Evolutionary conservation across 352 stramenopile genomes (phyloP), one percentile per base, ranked within the genome.

Genomic region (Plasmopara halstedii): DNA sequence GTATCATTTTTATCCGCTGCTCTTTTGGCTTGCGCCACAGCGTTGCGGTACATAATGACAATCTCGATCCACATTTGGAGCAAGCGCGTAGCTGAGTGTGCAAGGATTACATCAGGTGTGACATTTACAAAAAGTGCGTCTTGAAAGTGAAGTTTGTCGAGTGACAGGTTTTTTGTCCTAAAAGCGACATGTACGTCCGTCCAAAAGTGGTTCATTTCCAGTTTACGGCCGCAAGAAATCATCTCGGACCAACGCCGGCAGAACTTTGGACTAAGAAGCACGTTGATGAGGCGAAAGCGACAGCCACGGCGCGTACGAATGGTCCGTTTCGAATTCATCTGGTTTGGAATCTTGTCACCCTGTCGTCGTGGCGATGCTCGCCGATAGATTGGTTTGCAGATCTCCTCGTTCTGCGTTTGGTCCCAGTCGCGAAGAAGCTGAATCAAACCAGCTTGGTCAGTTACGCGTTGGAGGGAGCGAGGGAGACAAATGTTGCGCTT

Each of bases 271-370:
- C 67, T 84, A 19, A 84, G 50, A 29, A 86, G 53, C 32, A 81
- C 67, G 42, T 86, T 86, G 23, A 86, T 79, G 11, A 86, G 55
- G 26, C 74, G 74, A 53, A 86, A 86, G 40, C 72, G 72, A 35
- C 74, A 86, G 29, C 71, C 65, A 27, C 74, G 74, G 18, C 68
- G 70, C 6, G 68, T 46, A 15, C 70, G 67, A 11, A 53, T 42
- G 2, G 21, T 25, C 14, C 46, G 32, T 6, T 32, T 44, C 4
- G 25, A 56, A 19, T 6, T 56, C 37, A n/a, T n/a, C n/a, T n/a
- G n/a, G n/a, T n/a, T n/a, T n/a, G 25, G 11, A 39, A 46, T 26
- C 9, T 37, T 38, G 15, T 35, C 17, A 3, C 6, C 37, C 26
- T 15, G 32, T n/a, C 42, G 34, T 33, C 50, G 38, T 7, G 36